These are phyloP conservation scores for Hyaloscypha finlandica DNA, from an alignment of 495 filamentous ascomycete genomes.

Conservation along the genomic window DNA sequence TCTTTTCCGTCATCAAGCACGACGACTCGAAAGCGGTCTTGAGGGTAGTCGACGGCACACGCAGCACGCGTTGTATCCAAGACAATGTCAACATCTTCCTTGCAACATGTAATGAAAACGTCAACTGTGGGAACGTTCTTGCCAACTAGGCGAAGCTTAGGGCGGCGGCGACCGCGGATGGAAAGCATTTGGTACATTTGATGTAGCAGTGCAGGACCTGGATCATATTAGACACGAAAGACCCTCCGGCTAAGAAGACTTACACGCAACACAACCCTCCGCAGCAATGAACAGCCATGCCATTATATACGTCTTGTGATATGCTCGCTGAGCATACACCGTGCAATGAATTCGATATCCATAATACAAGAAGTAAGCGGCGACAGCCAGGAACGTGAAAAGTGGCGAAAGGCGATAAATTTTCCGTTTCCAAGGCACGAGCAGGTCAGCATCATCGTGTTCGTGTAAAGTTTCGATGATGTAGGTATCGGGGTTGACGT, in stretches of 20 bases:
- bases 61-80: slow-evolving; percentile 54
- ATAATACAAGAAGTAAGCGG: slow-evolving; percentile 26
- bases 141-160: slow-evolving; percentile 45
- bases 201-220: slow-evolving; percentile 28
- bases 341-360: slow-evolving; percentile 28
- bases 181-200: slow-evolving; percentile 31
- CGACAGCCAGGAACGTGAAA: slow-evolving; percentile 23
- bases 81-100: slow-evolving; percentile 54
- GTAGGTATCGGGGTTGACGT: slow-evolving; percentile 17
- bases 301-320: slow-evolving; percentile 26
- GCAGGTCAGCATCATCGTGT: slow-evolving; percentile 23
- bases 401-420: slow-evolving; percentile 26
- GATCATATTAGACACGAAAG: background rate
- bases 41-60: slow-evolving; percentile 50
- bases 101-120: slow-evolving; percentile 52
- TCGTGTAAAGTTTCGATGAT: slow-evolving; percentile 22
- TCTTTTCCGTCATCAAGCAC: slow-evolving; percentile 53
- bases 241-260: background rate
- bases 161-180: slow-evolving; percentile 33
- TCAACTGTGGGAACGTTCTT: slow-evolving; percentile 50
- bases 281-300: slow-evolving; percentile 29
- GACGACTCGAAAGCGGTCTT: slow-evolving; percentile 49
- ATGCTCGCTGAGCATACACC: slow-evolving; percentile 20
- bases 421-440: slow-evolving; percentile 24
- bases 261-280: slow-evolving; percentile 27